Evolutionary conservation across 2,329 filamentous ascomycete genomes (phyloP).

Genomic region (Periconia macrospinosa): DNA sequence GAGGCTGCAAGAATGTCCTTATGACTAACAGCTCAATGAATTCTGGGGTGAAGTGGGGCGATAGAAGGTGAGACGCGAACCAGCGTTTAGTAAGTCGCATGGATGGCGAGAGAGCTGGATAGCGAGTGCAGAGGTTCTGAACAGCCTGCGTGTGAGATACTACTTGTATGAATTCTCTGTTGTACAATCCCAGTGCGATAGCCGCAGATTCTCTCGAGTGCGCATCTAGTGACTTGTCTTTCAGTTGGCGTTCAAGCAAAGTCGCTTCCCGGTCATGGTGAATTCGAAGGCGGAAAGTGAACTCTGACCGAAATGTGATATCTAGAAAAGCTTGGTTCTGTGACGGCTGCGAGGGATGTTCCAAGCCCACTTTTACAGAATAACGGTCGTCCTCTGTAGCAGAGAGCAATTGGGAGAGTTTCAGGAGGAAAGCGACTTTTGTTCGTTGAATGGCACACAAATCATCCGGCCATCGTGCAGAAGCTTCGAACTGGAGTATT

Average conservation of each 20-base stretch:
- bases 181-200: constrained; percentile 69
- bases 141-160: constrained; percentile 83
- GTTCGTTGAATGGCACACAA: constrained; percentile 87
- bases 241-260: constrained; percentile 76
- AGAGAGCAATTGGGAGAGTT: constrained; percentile 72
- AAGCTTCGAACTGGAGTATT: constrained; percentile 89
- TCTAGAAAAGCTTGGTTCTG: constrained; percentile 84
- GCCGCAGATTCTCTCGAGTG: constrained; percentile 70
- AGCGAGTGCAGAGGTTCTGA: constrained; percentile 76
- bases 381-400: constrained; percentile 60
- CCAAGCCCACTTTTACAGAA: constrained; percentile 74
- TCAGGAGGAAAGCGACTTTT: constrained; percentile 83
- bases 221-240: constrained; percentile 69
- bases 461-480: constrained; percentile 91
- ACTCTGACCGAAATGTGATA: constrained; percentile 70
- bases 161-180: constrained; percentile 69
- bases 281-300: constrained; percentile 81
- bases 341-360: constrained; percentile 69
- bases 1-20: constrained; percentile 76
- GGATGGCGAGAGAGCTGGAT: constrained; percentile 76
- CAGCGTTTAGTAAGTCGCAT: constrained; percentile 87
- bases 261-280: constrained; percentile 85
- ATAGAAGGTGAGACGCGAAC: constrained; percentile 82
- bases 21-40: constrained; percentile 82
- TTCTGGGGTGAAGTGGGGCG: constrained; percentile 74